phyloP scores from a whole-genome alignment of 1,284 basidiomycete species.

The Ustilago lituana region DNA sequence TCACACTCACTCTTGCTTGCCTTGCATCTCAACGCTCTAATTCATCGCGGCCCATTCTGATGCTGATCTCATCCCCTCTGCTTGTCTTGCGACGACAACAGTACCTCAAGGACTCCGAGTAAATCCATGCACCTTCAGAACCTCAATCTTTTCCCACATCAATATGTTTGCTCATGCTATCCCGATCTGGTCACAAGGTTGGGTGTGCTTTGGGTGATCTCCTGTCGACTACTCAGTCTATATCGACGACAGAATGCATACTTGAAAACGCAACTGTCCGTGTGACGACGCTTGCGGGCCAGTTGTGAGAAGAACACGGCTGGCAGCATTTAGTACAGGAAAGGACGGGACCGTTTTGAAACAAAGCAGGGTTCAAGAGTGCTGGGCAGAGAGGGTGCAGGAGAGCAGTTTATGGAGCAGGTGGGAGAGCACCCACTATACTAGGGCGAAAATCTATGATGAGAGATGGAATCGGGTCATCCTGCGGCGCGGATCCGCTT shows the following conservation, averaged over 20 bases:
- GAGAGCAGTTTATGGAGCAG: too few species aligned
- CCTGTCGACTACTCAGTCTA: too few species aligned
- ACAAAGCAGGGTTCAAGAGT: too few species aligned
- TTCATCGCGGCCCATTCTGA: background rate
- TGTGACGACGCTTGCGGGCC: background rate
- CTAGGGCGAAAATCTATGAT: too few species aligned
- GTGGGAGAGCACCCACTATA: too few species aligned
- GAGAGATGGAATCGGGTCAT: too few species aligned
- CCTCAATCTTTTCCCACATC: background rate
- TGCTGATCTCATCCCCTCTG: background rate
- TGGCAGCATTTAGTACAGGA: too few species aligned
- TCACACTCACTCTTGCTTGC: background rate
- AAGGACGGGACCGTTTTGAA: too few species aligned
- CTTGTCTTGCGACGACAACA: background rate
- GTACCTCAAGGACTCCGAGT: constrained; percentile 48
- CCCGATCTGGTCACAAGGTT: background rate
- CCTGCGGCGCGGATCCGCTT: too few species aligned
- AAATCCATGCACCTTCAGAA: constrained; percentile 1
- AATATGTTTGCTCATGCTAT: background rate
- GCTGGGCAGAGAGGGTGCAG: too few species aligned
- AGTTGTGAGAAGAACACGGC: too few species aligned
- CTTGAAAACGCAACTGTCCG: background rate
- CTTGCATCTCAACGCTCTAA: too few species aligned
- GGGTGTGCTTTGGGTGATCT: background rate
- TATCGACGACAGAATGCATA: background rate